These are phyloP conservation scores for Eutrema yunnanense DNA, from an alignment of 345 rosid genomes.

Conservation along the genomic window DNA sequence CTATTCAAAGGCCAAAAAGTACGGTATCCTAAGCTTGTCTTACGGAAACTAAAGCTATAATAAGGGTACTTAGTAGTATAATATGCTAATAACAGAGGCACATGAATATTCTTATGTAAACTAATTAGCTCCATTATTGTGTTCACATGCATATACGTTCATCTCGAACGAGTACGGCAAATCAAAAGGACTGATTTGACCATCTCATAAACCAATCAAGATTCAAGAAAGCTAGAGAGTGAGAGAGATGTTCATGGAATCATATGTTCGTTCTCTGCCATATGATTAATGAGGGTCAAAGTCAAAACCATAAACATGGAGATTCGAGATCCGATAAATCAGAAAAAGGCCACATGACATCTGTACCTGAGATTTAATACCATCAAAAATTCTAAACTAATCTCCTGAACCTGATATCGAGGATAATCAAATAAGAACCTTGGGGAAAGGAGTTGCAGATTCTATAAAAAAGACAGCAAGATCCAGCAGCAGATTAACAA, in stretches of 20 bases:
- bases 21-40: slow-evolving; percentile 33
- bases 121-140: slow-evolving; percentile 13
- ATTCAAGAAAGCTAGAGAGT: not conserved
- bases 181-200: slow-evolving; percentile 9
- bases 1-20: slow-evolving; percentile 6
- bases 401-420: slow-evolving; percentile 15
- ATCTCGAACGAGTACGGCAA: slow-evolving; percentile 22
- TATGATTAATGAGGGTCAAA: slow-evolving; percentile 20
- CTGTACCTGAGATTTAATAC: not conserved
- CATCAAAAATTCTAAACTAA: slow-evolving; percentile 2
- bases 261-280: slow-evolving; percentile 4
- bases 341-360: slow-evolving; percentile 22
- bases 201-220: not conserved
- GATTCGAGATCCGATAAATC: slow-evolving; percentile 34
- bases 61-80: not conserved
- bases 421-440: not conserved
- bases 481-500: slow-evolving; percentile 13
- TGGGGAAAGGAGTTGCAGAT: slow-evolving; percentile 3
- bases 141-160: slow-evolving; percentile 27
- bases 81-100: slow-evolving; percentile 3
- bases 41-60: slow-evolving; percentile 12
- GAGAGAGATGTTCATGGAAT: not conserved
- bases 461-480: slow-evolving; percentile 15
- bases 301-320: slow-evolving; percentile 21
- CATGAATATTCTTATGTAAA: not conserved